Evolutionary conservation across 768 basidiomycete genomes (phyloP), one percentile per base, ranked within the genome.

Genomic region (Phaeolepiota aurea): DNA sequence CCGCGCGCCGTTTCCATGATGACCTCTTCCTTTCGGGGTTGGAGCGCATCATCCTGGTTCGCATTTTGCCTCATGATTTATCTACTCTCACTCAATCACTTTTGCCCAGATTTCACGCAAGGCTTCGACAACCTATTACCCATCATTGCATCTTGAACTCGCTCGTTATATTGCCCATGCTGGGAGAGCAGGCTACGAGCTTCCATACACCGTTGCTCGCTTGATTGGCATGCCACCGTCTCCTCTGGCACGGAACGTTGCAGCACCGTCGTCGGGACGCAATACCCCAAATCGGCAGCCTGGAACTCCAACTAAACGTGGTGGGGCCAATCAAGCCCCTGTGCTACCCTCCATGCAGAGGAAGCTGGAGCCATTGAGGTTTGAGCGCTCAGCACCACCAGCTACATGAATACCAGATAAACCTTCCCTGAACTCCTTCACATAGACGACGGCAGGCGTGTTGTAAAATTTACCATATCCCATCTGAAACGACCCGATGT

Each of bases 81-180:
- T 41, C 37, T 14, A n/a, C 20, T 22, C 22, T 15, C 19, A 13
- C 23, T 32, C 41, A 42, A 32, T 38, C 37, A 23, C 33, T 35
- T 15, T 37, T 21, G 20, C 25, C 11, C 33, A 98, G 93, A 89
- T 93, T 32, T 79, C 90, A 1, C 86, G 96, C 38, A 97, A 97
- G 61, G 91, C 96, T 12, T 97, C 93, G 13, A 80, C 84, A 16
- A 81, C 84, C 10, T 97, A 96, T 61, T 99, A 99, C 59, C 90
- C 92, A 0, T 84, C 80, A 2, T 74, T 99, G 1, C 96, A 99
- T 59, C 80, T 98, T 30, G 94, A 99, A 60, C 67, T 99, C 38
- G 76, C 91, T 11, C 79, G 92, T 21, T 98, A 97, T 57, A 72
- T 97, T 48, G 66, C 73, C 1, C 71, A 78, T 46, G 79, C 82